Percentiles rank a stretch among this genome's conserved stretches.
Conservation (phyloP, 106 monocot species). For the Iris macrosiphon region DNA sequence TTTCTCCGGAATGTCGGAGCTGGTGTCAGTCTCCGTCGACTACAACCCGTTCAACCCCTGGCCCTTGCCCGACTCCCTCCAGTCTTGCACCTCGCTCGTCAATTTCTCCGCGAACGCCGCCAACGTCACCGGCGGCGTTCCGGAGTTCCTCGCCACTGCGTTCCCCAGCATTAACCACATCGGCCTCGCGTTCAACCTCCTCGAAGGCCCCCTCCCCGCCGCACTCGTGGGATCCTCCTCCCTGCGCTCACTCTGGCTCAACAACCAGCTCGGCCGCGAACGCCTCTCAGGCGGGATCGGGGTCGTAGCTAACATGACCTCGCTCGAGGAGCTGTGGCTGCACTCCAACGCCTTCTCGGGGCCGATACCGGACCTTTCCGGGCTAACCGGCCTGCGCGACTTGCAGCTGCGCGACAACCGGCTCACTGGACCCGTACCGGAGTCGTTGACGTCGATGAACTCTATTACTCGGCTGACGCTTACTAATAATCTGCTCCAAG, state of each 20-base stretch:
- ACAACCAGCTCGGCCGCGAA: conserved; percentile 31
- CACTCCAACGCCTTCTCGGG: conserved; percentile 59
- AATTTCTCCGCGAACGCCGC: conserved; percentile 57
- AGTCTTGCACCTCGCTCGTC: conserved; percentile 22
- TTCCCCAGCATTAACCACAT: conserved; percentile 34
- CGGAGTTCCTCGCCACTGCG: conserved; percentile 21
- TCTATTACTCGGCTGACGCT: conserved; percentile 19
- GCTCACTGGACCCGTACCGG: conserved; percentile 43
- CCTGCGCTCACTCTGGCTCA: conserved; percentile 46
- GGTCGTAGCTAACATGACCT: conserved; percentile 38
- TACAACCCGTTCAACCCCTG: conserved; percentile 53
- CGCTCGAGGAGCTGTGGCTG: conserved; percentile 45
- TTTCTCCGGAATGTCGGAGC: conserved; percentile 39
- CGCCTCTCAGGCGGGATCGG: conserved; percentile 28
- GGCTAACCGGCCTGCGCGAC: conserved; percentile 20
- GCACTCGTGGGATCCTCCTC: conserved; percentile 15
- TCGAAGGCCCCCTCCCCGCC: conserved; percentile 15
- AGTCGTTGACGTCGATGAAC: conserved; percentile 15
- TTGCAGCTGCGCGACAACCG: conserved; percentile 49
- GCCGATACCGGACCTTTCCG: conserved; percentile 49
- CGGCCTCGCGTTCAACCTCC: conserved; percentile 25
- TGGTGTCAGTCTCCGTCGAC: conserved; percentile 37
- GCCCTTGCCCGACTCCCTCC: conserved; percentile 23
- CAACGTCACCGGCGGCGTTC: conserved; percentile 41
- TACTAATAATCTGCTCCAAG: conserved; percentile 58